Evolutionary conservation across 2,329 filamentous ascomycete species (phyloP).

Genomic region (Aspergillus ochraceus): DNA sequence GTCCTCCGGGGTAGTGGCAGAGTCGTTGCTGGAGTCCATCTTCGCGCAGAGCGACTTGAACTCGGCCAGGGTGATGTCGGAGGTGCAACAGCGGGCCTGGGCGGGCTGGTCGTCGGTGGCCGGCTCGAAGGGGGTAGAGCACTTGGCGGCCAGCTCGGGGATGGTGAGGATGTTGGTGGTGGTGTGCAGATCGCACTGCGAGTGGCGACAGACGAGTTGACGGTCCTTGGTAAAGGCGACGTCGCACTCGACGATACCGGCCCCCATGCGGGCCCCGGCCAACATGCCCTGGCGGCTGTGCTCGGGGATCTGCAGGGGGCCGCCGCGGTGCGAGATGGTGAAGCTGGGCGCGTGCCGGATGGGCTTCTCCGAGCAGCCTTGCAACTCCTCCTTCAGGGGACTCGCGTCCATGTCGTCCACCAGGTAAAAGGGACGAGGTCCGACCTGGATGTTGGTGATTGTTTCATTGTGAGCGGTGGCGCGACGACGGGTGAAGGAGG

Average conservation of each 20-base stretch:
- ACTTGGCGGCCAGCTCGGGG: conserved; percentile 20
- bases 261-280: conserved; percentile 20
- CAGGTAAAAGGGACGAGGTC: conserved; percentile 20
- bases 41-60: conserved; percentile 22
- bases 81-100: conserved; percentile 19
- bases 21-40: conserved; percentile 21
- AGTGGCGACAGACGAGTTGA: conserved; percentile 21
- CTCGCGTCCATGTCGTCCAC: conserved; percentile 19
- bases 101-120: conserved; percentile 9
- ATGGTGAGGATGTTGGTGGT: conserved; percentile 22
- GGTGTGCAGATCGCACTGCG: conserved; percentile 22
- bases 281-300: conserved; percentile 19
- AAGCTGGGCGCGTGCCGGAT: conserved; percentile 14
- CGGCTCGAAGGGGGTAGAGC: conserved; percentile 17
- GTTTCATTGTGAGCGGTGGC: neutral
- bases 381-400: conserved; percentile 17
- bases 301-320: conserved; percentile 19
- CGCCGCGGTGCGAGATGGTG: conserved; percentile 22
- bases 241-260: conserved; percentile 20
- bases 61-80: conserved; percentile 20
- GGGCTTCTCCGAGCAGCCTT: conserved; percentile 17
- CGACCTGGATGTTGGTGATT: conserved; percentile 22
- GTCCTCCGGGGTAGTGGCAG: conserved; percentile 17
- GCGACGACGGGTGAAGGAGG: conserved; percentile 8
- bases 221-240: conserved; percentile 20